A percentile compares a stretch with the other conserved stretches of the same genome.
Conservation (phyloP, 2,329 filamentous ascomycete genomes). For the Dactylellina drechsleri region DNA sequence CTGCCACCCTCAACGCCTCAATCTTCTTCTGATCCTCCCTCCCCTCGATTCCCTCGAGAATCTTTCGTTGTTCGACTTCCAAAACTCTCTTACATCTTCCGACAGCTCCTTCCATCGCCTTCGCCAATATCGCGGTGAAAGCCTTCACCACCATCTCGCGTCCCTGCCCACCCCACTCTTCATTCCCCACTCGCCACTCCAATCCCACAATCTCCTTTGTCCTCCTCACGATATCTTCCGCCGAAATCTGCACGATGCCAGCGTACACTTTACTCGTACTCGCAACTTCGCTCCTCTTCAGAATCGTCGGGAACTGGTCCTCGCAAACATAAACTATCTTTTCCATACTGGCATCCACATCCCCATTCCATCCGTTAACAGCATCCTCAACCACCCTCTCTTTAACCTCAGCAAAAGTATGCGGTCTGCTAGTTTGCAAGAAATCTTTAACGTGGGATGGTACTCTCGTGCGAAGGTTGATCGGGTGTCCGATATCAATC, state of each 20-base stretch:
- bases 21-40: slow-evolving; percentile 69
- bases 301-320: slow-evolving; percentile 88
- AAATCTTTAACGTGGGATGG: slow-evolving; percentile 87
- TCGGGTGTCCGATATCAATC: slow-evolving; percentile 81
- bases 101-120: slow-evolving; percentile 59
- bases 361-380: slow-evolving; percentile 53
- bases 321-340: slow-evolving; percentile 85
- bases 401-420: slow-evolving; percentile 54
- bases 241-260: slow-evolving; percentile 81
- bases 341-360: slow-evolving; percentile 62
- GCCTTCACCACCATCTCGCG: slow-evolving; percentile 48
- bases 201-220: slow-evolving; percentile 82
- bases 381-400: slow-evolving; percentile 47
- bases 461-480: slow-evolving; percentile 88
- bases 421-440: slow-evolving; percentile 66
- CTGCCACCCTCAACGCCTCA: slow-evolving; percentile 82
- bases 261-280: slow-evolving; percentile 73
- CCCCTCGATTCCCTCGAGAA: slow-evolving; percentile 65
- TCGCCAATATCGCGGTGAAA: slow-evolving; percentile 44
- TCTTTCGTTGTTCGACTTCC: slow-evolving; percentile 63
- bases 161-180: slow-evolving; percentile 70
- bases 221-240: slow-evolving; percentile 90
- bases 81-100: slow-evolving; percentile 58
- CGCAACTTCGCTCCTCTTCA: slow-evolving; percentile 86
- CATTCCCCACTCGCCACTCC: slow-evolving; percentile 77